Evolutionary conservation across 2,329 filamentous ascomycete genomes (phyloP), one percentile per base, ranked within the genome.

Genomic region (Metarhizium humberi): DNA sequence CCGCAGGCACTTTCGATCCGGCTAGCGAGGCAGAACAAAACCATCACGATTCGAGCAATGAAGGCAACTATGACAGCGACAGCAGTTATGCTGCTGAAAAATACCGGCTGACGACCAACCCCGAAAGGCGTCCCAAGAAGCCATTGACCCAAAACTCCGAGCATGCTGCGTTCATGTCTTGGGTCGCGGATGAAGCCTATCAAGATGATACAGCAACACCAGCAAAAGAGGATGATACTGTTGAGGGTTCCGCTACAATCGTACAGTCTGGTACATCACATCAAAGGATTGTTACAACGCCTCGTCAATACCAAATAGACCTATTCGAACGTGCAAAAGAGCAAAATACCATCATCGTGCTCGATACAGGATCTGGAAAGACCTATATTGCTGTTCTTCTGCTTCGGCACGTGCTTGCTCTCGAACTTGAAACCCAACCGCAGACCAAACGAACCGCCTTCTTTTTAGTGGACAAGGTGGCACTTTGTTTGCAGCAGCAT

Each of bases 311-410:
- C 65, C 94, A 99, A 68, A 75, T 89, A 13, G 92, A 97, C 66
- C 78, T 99, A 0, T 97, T 94, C 64, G 90, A 96, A 68, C 82
- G 82, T 59, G 92, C 94, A 4, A 96, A 94, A 66, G 66, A 80
- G 52, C 81, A 86, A 61, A 99, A 99, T 66, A 88, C 86, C 7
- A 95, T 99, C 61, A 92, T 94, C 1, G 94, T 99, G 1, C 78
- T 97, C 1, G 91, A 95, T 64, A 96, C 92, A n/a, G 90, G 94
- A 13, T 91, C 90, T 3, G 94, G 94, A 2, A 99, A 99, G 72
- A 99, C 94, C 0, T 76, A 96, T n/a, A 96, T 99, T 62, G 92
- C 94, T 0, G 91, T 90, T 1, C 78, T 97, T 3, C 77, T 99
- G 5, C 78, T 97, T 29, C 83, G 85, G 43, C 82, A 95, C 67